phyloP scores from a whole-genome alignment of 2,329 filamentous ascomycete genomes.

The Cytospora piceicola region DNA sequence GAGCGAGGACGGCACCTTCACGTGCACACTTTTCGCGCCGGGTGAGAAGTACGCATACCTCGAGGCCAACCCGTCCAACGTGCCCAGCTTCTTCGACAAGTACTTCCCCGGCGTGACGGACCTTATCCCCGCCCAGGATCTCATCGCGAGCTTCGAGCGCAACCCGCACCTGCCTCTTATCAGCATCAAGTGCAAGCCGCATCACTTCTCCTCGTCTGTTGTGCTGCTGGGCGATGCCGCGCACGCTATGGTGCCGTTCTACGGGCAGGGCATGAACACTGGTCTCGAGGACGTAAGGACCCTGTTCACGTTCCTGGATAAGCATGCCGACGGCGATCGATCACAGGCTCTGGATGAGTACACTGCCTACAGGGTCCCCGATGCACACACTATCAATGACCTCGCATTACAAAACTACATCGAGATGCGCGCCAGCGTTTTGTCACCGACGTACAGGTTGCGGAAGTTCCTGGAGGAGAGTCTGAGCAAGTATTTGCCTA shows the following conservation, averaged over 20 bases:
- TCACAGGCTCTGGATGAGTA: conserved; percentile 78
- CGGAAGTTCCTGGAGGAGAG: conserved; percentile 88
- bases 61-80: conserved; percentile 60
- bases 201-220: conserved; percentile 76
- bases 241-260: conserved; percentile 98
- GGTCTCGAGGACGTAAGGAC: conserved; percentile 92
- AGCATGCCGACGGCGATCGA: conserved; percentile 56
- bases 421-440: conserved; percentile 89
- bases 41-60: conserved; percentile 69
- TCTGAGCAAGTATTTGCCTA: conserved; percentile 74
- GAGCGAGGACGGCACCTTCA: conserved; percentile 83
- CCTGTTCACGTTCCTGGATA: conserved; percentile 81
- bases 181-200: conserved; percentile 87
- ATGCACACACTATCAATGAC: conserved; percentile 90
- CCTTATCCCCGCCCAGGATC: conserved; percentile 67
- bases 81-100: conserved; percentile 75
- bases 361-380: conserved; percentile 71
- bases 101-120: conserved; percentile 86
- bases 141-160: conserved; percentile 73
- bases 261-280: conserved; percentile 97
- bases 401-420: conserved; percentile 88
- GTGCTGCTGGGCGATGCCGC: conserved; percentile 93
- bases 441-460: conserved; percentile 74
- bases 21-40: conserved; percentile 90
- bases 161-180: conserved; percentile 94